phyloP scores from a whole-genome alignment of 177 flowering plant species.

The Vitis hybrid region DNA sequence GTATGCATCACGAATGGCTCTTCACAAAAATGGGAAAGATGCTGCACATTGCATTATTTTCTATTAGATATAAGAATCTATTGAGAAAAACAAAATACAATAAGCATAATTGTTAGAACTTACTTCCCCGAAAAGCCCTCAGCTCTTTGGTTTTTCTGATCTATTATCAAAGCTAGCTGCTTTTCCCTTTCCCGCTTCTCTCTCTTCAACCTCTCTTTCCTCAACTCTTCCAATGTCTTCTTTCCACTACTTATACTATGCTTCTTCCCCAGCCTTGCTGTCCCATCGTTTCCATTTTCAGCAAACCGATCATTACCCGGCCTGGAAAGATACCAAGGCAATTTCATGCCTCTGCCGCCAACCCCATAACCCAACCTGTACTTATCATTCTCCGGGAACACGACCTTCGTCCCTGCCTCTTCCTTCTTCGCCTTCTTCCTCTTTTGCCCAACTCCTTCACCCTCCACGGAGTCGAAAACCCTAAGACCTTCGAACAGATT shows the following conservation, averaged over 20 bases:
- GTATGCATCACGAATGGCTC: too few species aligned
- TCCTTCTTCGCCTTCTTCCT: slow-evolving; percentile 50
- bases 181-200: slow-evolving; percentile 77
- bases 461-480: slow-evolving; percentile 49
- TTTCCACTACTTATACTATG: slow-evolving; percentile 38
- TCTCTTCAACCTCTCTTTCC: slow-evolving; percentile 77
- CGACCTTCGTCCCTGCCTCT: slow-evolving; percentile 39
- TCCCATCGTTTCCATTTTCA: slow-evolving; percentile 13
- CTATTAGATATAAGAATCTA: too few species aligned
- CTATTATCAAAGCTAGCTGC: slow-evolving; percentile 30
- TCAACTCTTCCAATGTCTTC: slow-evolving; percentile 71
- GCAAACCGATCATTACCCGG: slow-evolving; percentile 22
- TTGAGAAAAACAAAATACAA: too few species aligned
- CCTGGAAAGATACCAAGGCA: slow-evolving; percentile 83
- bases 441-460: slow-evolving; percentile 23
- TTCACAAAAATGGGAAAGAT: too few species aligned
- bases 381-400: slow-evolving; percentile 83
- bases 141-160: slow-evolving; percentile 22
- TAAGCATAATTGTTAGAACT: too few species aligned
- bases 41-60: too few species aligned
- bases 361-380: slow-evolving; percentile 87
- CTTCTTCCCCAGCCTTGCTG: slow-evolving; percentile 12
- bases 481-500: slow-evolving; percentile 85
- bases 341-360: slow-evolving; percentile 86
- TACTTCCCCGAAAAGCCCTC: too few species aligned